phyloP scores from a whole-genome alignment of 805 yeast species.

The Kazachstania taianensis region DNA sequence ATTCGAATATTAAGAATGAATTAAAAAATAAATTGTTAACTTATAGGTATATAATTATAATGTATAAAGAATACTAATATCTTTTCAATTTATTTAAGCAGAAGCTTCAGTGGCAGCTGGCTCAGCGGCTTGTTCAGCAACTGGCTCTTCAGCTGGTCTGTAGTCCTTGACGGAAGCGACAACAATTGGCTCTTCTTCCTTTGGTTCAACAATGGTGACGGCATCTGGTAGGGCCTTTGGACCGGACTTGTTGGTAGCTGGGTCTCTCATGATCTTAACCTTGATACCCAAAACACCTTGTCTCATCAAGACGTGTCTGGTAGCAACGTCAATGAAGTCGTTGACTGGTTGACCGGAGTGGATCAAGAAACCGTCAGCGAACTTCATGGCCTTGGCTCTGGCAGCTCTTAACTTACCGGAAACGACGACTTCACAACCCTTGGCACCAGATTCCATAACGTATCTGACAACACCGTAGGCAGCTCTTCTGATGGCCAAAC shows the following conservation, averaged over 20 bases:
- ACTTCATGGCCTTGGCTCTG: slow-evolving; percentile 99
- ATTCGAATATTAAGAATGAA: neutral
- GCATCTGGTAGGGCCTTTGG: slow-evolving; percentile 93
- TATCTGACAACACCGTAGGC: slow-evolving; percentile 99
- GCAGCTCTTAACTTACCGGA: slow-evolving; percentile 99
- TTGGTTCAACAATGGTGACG: slow-evolving; percentile 86
- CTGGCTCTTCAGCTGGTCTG: slow-evolving; percentile 32
- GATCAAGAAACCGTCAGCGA: slow-evolving; percentile 99
- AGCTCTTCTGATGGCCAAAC: slow-evolving; percentile 99
- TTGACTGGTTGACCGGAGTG: slow-evolving; percentile 99
- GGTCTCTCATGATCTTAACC: slow-evolving; percentile 99
- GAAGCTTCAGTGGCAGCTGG: too few species aligned
- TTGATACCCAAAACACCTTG: slow-evolving; percentile 99
- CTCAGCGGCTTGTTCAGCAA: too few species aligned
- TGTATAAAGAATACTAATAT: neutral
- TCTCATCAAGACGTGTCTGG: slow-evolving; percentile 99
- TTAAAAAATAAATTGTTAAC: neutral
- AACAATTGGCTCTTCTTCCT: slow-evolving; percentile 76
- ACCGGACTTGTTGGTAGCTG: slow-evolving; percentile 75
- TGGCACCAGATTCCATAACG: slow-evolving; percentile 99
- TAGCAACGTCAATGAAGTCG: slow-evolving; percentile 97
- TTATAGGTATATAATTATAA: neutral
- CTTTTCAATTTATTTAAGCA: slow-evolving; percentile 1
- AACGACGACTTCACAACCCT: slow-evolving; percentile 99
- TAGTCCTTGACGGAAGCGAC: slow-evolving; percentile 79